Evolutionary conservation across 352 stramenopile genomes (phyloP), one percentile per base, ranked within the genome.

Genomic region (Phytophthora pinifolia): DNA sequence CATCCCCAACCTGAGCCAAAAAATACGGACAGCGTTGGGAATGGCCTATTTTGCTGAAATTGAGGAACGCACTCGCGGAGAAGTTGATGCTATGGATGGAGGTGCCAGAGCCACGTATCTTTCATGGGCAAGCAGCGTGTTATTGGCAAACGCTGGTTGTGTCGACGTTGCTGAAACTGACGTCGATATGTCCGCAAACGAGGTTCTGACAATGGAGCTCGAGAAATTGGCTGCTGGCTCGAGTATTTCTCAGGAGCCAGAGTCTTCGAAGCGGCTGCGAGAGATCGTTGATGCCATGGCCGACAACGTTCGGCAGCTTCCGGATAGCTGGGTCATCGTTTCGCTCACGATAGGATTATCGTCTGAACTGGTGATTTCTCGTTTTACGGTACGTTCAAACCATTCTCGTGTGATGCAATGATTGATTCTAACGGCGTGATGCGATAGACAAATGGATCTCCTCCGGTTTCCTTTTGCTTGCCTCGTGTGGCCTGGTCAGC

Each of bases 391-490:
- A 62, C 49, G 54, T 31, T 29, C 25, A 29, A n/a, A n/a, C 25
- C 5, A 8, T 29, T 29, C 25, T 29, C 25, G 25, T 29, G 4
- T 29, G 5, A 29, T 29, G 25, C 25, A 29, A 29, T 1, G 25
- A 34, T 33, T 41, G 29, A 22, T 46, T 54, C 50, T 69, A 36
- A 62, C 34, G 34, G 47, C 22, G 29, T 59, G 17, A 35, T 46
- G 39, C 46, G 14, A 10, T 55, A 92, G 79, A 79, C 68, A 34
- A 71, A 75, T 36, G 73, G 68, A 9, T 36, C 10, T 0, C 18
- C 55, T 30, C 80, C 80, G 15, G 45, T 74, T 6, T 86, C 70
- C 3, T 91, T 90, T 25, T 75, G 65, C 30, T 60, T 91, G 15
- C 61, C 50, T 8, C 71, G 47, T 7, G 57, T 72, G 30, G 30